Percentiles rank a stretch among this genome's conserved stretches.
Conservation (phyloP, 257 asterid species). For the Salvia miltiorrhiza region DNA sequence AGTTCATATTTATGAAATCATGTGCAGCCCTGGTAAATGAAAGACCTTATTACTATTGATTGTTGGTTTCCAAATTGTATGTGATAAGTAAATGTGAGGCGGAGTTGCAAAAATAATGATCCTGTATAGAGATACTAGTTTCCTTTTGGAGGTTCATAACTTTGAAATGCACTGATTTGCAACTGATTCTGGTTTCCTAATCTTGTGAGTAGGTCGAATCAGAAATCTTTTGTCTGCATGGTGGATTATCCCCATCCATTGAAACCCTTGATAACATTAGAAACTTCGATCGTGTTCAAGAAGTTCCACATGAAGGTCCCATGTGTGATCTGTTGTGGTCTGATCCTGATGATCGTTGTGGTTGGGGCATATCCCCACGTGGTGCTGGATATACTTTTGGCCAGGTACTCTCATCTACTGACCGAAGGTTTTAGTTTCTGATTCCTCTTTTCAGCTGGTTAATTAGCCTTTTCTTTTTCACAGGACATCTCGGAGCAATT, state of each 20-base stretch:
- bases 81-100: background rate
- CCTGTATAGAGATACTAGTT: background rate
- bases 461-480: constrained; percentile 14
- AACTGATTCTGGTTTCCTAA: constrained; percentile 8
- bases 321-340: constrained; percentile 92
- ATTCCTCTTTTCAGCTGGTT: background rate
- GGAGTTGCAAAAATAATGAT: background rate
- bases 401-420: constrained; percentile 40
- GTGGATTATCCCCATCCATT: constrained; percentile 77
- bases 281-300: constrained; percentile 81
- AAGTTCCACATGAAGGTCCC: constrained; percentile 92
- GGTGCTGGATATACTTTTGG: constrained; percentile 94
- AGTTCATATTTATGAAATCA: background rate
- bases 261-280: constrained; percentile 81
- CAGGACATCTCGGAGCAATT: constrained; percentile 89
- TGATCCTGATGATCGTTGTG: constrained; percentile 87
- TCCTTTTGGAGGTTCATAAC: constrained; percentile 8
- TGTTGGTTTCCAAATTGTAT: background rate
- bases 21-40: background rate
- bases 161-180: background rate
- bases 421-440: background rate
- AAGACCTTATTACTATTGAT: background rate
- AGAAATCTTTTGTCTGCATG: constrained; percentile 80
- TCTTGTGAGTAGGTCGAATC: constrained; percentile 61
- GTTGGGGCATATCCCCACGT: constrained; percentile 91